Evolutionary conservation across 768 basidiomycete species (phyloP), one percentile per base, ranked within the genome.

Genomic region (Russula lepida): DNA sequence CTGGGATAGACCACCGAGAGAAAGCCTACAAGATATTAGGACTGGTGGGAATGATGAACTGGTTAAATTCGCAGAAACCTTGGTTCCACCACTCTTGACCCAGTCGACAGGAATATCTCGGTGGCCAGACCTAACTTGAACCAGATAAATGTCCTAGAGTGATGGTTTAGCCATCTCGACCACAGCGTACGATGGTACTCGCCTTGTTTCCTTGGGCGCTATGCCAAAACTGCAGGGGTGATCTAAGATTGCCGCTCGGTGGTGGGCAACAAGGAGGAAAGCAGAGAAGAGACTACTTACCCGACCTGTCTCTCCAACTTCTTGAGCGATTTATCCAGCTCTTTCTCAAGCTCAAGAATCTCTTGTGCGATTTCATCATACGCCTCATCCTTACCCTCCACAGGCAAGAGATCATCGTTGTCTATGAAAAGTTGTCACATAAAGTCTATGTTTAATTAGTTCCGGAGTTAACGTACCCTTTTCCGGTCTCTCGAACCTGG

Each of bases 121-220:
- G 59, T 82, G 73, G 2, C 72, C 73, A 1, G 79, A 75, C 21
- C 84, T 77, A 11, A 85, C 86, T 74, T 95, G 88, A 19, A 98
- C 78, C 8, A 94, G 81, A 71, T 92, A 95, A 35, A 97, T 94
- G 70, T 98, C 95, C 88, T 94, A 63, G 19, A 47, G 23, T 33
- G 55, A 57, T 35, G 50, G 52, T 53, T 47, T 53, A 51, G 41
- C 12, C 32, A 54, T 21, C 47, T 39, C 11, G 25, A 48, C 30
- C 12, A 23, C 52, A 21, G 48, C 23, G 15, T 37, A 30, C 4
- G 28, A 52, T 53, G 50, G 21, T 37, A 47, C 59, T 30, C 48
- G 84, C 91, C 78, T 95, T 95, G 54, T 85, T 90, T 6, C 95
- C 94, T 53, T 79, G 77, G 2, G 84, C 81, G 64, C 90, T 93